Percentiles rank a stretch among this genome's conserved stretches.
Conservation (phyloP, 768 basidiomycete species). For the Suillus weaverae region DNA sequence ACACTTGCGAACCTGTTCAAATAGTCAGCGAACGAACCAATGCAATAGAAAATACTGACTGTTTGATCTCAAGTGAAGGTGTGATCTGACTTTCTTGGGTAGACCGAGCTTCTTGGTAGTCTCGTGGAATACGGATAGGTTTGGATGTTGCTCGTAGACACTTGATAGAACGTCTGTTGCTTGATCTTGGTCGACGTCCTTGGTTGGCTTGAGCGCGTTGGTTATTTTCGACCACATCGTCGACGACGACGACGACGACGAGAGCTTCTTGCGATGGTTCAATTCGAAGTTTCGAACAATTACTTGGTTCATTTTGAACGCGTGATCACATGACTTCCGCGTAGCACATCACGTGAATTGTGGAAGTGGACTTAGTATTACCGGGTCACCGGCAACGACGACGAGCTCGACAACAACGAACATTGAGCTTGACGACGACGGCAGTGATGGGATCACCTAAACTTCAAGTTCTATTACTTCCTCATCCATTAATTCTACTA, state of each 20-base stretch:
- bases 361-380: slow-evolving; percentile 14
- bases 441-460: slow-evolving; percentile 29
- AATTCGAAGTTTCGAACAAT: not conserved
- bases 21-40: slow-evolving; percentile 3
- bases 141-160: slow-evolving; percentile 62
- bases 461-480: slow-evolving; percentile 69
- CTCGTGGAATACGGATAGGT: slow-evolving; percentile 56
- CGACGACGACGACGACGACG: not conserved
- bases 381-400: not conserved
- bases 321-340: slow-evolving; percentile 2
- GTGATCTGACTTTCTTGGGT: slow-evolving; percentile 55
- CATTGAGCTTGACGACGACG: not conserved
- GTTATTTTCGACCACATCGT: slow-evolving; percentile 66
- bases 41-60: slow-evolving; percentile 29
- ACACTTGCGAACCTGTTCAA: slow-evolving; percentile 29
- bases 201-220: slow-evolving; percentile 48
- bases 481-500: slow-evolving; percentile 71
- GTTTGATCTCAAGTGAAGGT: slow-evolving; percentile 37
- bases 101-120: slow-evolving; percentile 30
- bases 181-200: slow-evolving; percentile 17
- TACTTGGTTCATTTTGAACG: slow-evolving; percentile 3
- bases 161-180: slow-evolving; percentile 45
- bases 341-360: slow-evolving; percentile 5
- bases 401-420: not conserved
- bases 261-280: slow-evolving; percentile 1